Percentiles rank a stretch among this genome's conserved stretches.
phyloP scores from a whole-genome alignment of 2,329 filamentous ascomycete genomes.

The Aschersonia sp. region DNA sequence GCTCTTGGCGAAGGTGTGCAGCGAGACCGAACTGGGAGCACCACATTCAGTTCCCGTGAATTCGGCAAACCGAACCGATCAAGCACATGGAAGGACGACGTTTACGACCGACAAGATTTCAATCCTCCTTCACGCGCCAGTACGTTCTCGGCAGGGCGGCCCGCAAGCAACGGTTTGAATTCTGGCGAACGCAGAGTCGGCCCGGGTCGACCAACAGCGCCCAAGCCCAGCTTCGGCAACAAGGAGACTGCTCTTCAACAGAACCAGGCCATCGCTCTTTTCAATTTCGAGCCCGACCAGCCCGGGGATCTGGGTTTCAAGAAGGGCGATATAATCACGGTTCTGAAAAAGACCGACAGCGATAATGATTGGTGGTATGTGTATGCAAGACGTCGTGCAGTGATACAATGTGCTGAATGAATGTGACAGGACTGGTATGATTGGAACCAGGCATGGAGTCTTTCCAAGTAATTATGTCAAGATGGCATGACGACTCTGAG shows the following conservation, averaged over 20 bases:
- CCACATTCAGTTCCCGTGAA: constrained; percentile 25
- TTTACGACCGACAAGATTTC: constrained; percentile 47
- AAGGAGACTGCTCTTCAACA: constrained; percentile 40
- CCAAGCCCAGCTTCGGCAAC: constrained; percentile 69
- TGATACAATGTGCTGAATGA: not conserved
- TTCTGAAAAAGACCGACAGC: constrained; percentile 86
- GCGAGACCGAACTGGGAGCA: constrained; percentile 18
- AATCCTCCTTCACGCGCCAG: constrained; percentile 31
- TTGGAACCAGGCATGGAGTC: constrained; percentile 74
- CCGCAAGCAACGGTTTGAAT: constrained; percentile 32
- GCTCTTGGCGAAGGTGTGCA: constrained; percentile 52
- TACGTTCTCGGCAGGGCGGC: constrained; percentile 28
- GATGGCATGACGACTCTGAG: constrained; percentile 35
- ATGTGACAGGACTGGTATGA: constrained; percentile 60
- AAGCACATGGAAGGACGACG: constrained; percentile 61
- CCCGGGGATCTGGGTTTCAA: constrained; percentile 88
- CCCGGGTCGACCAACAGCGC: constrained; percentile 68
- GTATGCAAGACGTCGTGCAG: not conserved
- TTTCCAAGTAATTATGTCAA: constrained; percentile 77
- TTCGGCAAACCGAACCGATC: constrained; percentile 45
- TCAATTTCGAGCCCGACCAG: constrained; percentile 89
- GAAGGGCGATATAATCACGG: constrained; percentile 92
- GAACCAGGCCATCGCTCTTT: constrained; percentile 82
- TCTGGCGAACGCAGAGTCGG: constrained; percentile 29
- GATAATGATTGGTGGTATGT: constrained; percentile 88